A percentile compares a stretch with the other conserved stretches of the same genome.
Conservation (phyloP, 176 grass and related monocot species). For the Oryza glumipatula region DNA sequence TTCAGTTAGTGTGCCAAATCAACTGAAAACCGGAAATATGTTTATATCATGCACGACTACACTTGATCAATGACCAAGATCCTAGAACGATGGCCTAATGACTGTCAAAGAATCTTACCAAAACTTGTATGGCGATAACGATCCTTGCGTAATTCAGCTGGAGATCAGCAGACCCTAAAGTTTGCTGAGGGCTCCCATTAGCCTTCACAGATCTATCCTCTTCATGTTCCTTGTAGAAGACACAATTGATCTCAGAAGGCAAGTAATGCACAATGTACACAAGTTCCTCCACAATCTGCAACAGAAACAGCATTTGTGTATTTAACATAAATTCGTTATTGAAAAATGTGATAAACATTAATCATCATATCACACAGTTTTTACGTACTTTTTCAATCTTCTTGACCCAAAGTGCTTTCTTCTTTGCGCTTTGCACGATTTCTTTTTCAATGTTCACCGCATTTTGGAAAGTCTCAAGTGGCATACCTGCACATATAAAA, state of each 20-base stretch:
- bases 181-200: conserved; percentile 22
- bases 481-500: neutral
- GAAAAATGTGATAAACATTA: neutral
- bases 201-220: conserved; percentile 25
- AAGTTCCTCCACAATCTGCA: conserved; percentile 66
- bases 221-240: conserved; percentile 42
- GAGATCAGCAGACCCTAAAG: conserved; percentile 50
- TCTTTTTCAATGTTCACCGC: conserved; percentile 53
- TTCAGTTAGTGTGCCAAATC: neutral
- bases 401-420: conserved; percentile 67
- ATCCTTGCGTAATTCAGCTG: conserved; percentile 69
- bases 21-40: neutral
- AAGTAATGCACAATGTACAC: conserved; percentile 55
- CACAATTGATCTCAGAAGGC: conserved; percentile 49
- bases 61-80: conserved; percentile 5
- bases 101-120: conserved; percentile 40
- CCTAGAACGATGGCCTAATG: neutral
- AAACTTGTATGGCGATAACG: conserved; percentile 51
- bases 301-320: neutral
- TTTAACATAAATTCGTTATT: neutral
- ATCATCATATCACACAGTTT: neutral
- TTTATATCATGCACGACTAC: neutral
- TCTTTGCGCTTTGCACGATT: conserved; percentile 48
- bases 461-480: conserved; percentile 3
- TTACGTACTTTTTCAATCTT: conserved; percentile 63